Evolutionary conservation across 495 filamentous ascomycete genomes (phyloP).

Genomic region (Penicillium maclennaniae): DNA sequence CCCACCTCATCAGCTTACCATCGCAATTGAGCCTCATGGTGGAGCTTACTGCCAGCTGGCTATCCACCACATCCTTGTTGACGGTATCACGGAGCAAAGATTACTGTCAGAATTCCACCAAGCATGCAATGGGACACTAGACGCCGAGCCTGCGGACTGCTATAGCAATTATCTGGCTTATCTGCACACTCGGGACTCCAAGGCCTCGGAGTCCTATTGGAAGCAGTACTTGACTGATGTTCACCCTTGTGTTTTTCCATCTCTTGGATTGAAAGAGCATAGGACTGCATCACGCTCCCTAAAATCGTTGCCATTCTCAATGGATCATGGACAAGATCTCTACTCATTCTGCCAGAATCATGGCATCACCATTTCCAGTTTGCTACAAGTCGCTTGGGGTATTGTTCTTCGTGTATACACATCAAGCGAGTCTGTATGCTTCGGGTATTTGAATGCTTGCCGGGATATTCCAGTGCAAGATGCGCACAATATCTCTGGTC

Average conservation of each 20-base stretch:
- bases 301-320: background rate
- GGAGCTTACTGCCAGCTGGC: slow-evolving; percentile 37
- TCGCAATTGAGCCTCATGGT: slow-evolving; percentile 19
- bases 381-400: slow-evolving; percentile 43
- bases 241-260: slow-evolving; percentile 1
- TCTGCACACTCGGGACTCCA: background rate
- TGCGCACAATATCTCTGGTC: slow-evolving; percentile 30
- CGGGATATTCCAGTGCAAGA: slow-evolving; percentile 32
- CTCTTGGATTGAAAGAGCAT: no score
- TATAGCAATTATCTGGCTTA: slow-evolving; percentile 8
- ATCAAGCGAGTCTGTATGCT: slow-evolving; percentile 35
- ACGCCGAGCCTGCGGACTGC: background rate
- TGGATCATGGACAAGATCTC: background rate
- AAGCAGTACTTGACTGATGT: slow-evolving; percentile 11
- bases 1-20: slow-evolving; percentile 35
- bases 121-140: slow-evolving; percentile 11
- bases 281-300: background rate
- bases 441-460: slow-evolving; percentile 33
- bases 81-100: slow-evolving; percentile 25
- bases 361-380: slow-evolving; percentile 23
- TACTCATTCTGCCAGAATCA: slow-evolving; percentile 17
- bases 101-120: slow-evolving; percentile 19
- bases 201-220: slow-evolving; percentile 5
- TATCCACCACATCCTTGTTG: slow-evolving; percentile 41
- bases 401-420: slow-evolving; percentile 39